Evolutionary conservation across 768 basidiomycete species (phyloP).

Genomic region (Suillus ampliporus): DNA sequence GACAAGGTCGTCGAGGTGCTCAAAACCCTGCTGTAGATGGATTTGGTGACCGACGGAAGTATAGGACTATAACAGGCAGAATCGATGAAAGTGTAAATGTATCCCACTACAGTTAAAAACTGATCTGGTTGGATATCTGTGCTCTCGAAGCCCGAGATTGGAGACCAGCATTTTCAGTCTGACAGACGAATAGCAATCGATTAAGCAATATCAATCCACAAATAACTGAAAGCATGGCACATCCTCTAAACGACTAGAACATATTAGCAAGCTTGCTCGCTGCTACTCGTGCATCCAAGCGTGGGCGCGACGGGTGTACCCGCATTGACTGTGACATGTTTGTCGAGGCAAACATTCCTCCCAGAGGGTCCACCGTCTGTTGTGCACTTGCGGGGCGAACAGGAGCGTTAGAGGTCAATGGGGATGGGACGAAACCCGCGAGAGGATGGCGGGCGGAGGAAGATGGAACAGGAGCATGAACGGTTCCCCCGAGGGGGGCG

Average conservation of each 20-base stretch:
- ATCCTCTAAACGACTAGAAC: conserved; percentile 54
- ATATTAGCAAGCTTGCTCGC: conserved; percentile 91
- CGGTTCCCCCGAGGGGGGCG: conserved; percentile 20
- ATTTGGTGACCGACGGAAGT: not conserved
- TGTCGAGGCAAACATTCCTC: conserved; percentile 61
- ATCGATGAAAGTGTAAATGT: conserved; percentile 1
- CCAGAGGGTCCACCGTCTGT: conserved; percentile 64
- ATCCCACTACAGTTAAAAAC: not conserved
- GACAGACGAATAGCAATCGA: not conserved
- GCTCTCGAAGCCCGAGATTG: not conserved
- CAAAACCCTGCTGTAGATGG: conserved; percentile 54
- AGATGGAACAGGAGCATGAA: conserved; percentile 15
- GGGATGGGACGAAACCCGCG: conserved; percentile 17
- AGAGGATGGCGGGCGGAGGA: conserved; percentile 24
- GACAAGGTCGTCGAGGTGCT: conserved; percentile 81
- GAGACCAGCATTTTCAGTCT: not conserved
- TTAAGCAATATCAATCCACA: conserved; percentile 7
- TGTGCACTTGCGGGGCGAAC: conserved; percentile 30
- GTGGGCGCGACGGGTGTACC: conserved; percentile 69
- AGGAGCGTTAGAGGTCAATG: conserved; percentile 10
- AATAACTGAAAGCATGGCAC: not conserved
- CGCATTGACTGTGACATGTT: conserved; percentile 78
- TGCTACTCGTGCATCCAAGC: conserved; percentile 84
- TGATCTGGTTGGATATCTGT: not conserved
- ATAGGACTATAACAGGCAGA: not conserved